These are phyloP conservation scores for Euphrasia arctica DNA, from an alignment of 305 asterid species.

Conservation along the genomic window DNA sequence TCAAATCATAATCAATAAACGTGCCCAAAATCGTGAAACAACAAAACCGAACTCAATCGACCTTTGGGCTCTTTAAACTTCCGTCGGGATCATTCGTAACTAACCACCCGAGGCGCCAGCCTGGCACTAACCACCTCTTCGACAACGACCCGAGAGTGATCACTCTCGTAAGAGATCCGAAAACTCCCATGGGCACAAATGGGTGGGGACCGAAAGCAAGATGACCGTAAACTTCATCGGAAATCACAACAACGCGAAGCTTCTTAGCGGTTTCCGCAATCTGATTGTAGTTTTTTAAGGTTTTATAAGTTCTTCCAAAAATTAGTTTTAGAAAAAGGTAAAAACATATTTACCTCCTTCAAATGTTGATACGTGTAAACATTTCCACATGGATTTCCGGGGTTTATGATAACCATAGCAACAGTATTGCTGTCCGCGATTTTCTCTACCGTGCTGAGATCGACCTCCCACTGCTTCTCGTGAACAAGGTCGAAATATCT, in stretches of 20 bases:
- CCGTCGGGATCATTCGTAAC: constrained; percentile 65
- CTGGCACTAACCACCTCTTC: constrained; percentile 87
- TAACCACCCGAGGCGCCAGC: constrained; percentile 91
- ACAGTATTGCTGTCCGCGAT: constrained; percentile 68
- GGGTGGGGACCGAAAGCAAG: constrained; percentile 63
- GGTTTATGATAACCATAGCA: constrained; percentile 73
- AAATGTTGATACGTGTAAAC: constrained; percentile 65
- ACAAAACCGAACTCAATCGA: constrained; percentile 13
- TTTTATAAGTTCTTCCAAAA: no score
- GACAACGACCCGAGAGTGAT: constrained; percentile 78
- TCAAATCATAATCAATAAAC: not conserved
- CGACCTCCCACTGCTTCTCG: constrained; percentile 74
- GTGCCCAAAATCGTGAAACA: not conserved
- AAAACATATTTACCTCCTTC: constrained; percentile 41
- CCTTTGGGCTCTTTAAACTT: constrained; percentile 58
- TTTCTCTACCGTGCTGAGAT: constrained; percentile 52
- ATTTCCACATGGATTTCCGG: constrained; percentile 94
- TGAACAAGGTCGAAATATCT: constrained; percentile 72
- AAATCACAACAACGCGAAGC: constrained; percentile 51
- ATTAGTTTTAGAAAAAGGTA: no score
- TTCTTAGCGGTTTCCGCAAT: constrained; percentile 60
- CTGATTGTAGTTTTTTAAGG: no score
- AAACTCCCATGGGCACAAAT: constrained; percentile 68
- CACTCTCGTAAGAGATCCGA: constrained; percentile 57
- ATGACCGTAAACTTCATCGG: constrained; percentile 83